Evolutionary conservation across 2,329 filamentous ascomycete species (phyloP).

Genomic region (Chrysosporium keratinophilum): DNA sequence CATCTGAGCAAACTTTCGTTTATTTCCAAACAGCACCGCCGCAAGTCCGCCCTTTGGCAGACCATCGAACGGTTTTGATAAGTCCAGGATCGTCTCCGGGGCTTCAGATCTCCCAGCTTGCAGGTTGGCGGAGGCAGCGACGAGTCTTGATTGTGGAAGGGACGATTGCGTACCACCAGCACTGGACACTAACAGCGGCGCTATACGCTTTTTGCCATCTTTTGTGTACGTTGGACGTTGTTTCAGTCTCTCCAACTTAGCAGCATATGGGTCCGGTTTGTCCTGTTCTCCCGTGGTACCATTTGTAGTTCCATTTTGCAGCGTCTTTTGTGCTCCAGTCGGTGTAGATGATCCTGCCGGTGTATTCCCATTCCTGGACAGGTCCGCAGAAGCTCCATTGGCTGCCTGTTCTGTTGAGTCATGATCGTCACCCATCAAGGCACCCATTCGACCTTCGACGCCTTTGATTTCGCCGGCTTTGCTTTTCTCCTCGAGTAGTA

Average conservation of each 20-base stretch:
- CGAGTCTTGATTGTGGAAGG: conserved; percentile 75
- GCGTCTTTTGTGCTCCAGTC: conserved; percentile 24
- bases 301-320: conserved; percentile 29
- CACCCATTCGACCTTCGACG: conserved; percentile 91
- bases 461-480: conserved; percentile 83
- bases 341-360: conserved; percentile 28
- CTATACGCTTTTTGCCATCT: conserved; percentile 92
- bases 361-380: conserved; percentile 37
- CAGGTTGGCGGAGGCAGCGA: conserved; percentile 61
- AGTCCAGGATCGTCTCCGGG: conserved; percentile 72
- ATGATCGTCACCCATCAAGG: conserved; percentile 81
- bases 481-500: conserved; percentile 80
- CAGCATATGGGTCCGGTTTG: conserved; percentile 44
- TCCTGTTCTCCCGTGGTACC: conserved; percentile 17
- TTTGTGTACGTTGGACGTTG: conserved; percentile 90
- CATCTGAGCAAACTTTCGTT: conserved; percentile 64
- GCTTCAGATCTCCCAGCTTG: conserved; percentile 54
- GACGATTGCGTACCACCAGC: conserved; percentile 80
- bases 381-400: conserved; percentile 38
- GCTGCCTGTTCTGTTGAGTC: conserved; percentile 43
- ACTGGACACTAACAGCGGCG: conserved; percentile 80
- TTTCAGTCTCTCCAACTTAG: conserved; percentile 62
- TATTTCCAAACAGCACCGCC: conserved; percentile 81
- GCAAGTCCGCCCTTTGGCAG: conserved; percentile 81
- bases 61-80: conserved; percentile 89